Conservation (phyloP, 441 rosid species). For the Viola pubescens region DNA sequence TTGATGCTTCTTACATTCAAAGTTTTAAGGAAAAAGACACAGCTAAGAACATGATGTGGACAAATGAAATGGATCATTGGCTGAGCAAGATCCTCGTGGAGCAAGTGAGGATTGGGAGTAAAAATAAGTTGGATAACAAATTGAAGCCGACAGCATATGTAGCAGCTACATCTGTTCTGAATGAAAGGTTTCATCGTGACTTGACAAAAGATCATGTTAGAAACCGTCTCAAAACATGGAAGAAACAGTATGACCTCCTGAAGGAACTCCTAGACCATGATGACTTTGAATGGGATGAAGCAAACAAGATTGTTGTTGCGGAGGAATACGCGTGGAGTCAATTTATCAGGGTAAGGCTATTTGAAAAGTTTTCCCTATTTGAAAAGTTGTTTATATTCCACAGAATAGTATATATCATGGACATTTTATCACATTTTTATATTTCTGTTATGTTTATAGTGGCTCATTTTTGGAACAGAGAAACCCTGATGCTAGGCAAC, state of each 20-base stretch:
- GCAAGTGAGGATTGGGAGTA: constrained; percentile 4
- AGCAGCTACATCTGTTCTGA: constrained; percentile 2
- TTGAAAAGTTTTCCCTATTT: too few relatives aligned
- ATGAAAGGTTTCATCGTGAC: constrained; percentile 6
- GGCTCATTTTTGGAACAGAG: constrained; percentile 3
- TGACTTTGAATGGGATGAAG: constrained; percentile 13
- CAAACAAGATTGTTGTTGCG: constrained; percentile 10
- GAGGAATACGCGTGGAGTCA: constrained; percentile 4
- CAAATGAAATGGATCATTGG: background rate
- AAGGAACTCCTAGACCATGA: constrained; percentile 2
- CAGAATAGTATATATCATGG: background rate
- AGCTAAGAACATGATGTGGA: background rate
- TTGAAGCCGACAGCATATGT: constrained; percentile 6
- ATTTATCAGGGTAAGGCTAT: constrained; percentile 6
- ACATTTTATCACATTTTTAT: background rate
- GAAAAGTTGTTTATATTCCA: background rate
- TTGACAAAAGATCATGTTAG: constrained; percentile 8
- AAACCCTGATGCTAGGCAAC: constrained; percentile 15
- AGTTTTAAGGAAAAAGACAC: background rate
- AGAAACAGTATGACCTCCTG: constrained; percentile 2
- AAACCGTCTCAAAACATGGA: constrained; percentile 14
- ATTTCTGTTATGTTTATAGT: background rate
- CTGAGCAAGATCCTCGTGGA: constrained; percentile 1
- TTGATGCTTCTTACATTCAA: background rate
- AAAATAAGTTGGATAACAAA: background rate